phyloP scores from a whole-genome alignment of 345 rosid species.

The Eucalyptus regnans region DNA sequence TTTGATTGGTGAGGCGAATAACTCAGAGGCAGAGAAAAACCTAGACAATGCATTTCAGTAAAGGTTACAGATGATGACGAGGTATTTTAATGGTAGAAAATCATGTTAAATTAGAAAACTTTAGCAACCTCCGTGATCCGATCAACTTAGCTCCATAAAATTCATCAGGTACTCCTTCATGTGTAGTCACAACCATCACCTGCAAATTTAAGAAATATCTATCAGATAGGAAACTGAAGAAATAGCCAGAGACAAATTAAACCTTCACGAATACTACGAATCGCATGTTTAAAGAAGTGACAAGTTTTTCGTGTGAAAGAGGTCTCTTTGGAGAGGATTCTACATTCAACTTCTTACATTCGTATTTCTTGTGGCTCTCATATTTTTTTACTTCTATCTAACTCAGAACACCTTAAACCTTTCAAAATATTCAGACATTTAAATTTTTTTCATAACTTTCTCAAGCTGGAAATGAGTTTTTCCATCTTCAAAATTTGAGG shows the following conservation, averaged over 20 bases:
- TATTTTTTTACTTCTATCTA: background rate
- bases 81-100: background rate
- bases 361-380: background rate
- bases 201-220: background rate
- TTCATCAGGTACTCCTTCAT: constrained; percentile 94
- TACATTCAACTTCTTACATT: background rate
- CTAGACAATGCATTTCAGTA: background rate
- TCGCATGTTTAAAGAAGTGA: background rate
- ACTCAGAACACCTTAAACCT: background rate
- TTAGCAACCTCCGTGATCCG: constrained; percentile 76
- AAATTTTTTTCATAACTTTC: background rate
- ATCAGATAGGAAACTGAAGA: background rate
- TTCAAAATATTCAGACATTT: background rate
- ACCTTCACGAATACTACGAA: background rate
- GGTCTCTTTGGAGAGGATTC: background rate
- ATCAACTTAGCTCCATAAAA: constrained; percentile 93
- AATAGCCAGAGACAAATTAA: background rate
- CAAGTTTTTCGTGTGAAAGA: background rate
- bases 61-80: background rate
- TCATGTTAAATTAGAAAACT: background rate
- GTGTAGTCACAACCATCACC: constrained; percentile 98
- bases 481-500: background rate
- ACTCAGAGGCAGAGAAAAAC: background rate
- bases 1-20: background rate
- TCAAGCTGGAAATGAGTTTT: background rate